These are phyloP conservation scores for Rhinocladiella mackenziei DNA, from an alignment of 2,329 filamentous ascomycete genomes.

Conservation along the genomic window DNA sequence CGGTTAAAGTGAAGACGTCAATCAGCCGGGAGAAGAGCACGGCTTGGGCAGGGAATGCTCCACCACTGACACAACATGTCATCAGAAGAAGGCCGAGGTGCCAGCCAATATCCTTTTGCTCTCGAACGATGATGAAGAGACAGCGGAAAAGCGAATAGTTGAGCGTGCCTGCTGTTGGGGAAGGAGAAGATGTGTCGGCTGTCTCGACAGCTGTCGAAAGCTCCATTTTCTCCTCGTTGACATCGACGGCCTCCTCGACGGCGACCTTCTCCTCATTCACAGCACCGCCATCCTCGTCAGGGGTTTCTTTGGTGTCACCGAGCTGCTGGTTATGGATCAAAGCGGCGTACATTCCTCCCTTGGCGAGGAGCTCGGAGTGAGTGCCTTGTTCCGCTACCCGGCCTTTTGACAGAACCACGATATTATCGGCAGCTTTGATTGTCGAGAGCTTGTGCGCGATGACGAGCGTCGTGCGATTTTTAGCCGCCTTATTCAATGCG, in stretches of 20 bases:
- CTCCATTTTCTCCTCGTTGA: too few species aligned
- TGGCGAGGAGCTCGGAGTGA: conserved; percentile 64
- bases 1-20: conserved; percentile 29
- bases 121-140: conserved; percentile 36
- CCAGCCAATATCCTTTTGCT: conserved; percentile 33
- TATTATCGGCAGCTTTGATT: conserved; percentile 71
- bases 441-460: conserved; percentile 72
- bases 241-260: too few species aligned
- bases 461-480: conserved; percentile 65
- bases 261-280: conserved; percentile 6
- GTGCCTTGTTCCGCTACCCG: conserved; percentile 68
- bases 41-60: conserved; percentile 47
- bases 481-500: conserved; percentile 52
- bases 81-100: conserved; percentile 34
- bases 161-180: conserved; percentile 19
- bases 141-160: conserved; percentile 36
- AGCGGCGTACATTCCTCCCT: conserved; percentile 59
- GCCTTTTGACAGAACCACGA: conserved; percentile 70
- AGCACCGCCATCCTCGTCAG: conserved; percentile 10
- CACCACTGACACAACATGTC: conserved; percentile 37
- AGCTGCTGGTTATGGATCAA: conserved; percentile 49
- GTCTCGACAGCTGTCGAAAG: conserved; percentile 15
- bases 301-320: conserved; percentile 22
- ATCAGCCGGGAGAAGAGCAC: conserved; percentile 35
- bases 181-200: conserved; percentile 15